Evolutionary conservation across 805 yeast species (phyloP), one percentile per base, ranked within the genome.

Genomic region (Ogataea parapolymorpha): DNA sequence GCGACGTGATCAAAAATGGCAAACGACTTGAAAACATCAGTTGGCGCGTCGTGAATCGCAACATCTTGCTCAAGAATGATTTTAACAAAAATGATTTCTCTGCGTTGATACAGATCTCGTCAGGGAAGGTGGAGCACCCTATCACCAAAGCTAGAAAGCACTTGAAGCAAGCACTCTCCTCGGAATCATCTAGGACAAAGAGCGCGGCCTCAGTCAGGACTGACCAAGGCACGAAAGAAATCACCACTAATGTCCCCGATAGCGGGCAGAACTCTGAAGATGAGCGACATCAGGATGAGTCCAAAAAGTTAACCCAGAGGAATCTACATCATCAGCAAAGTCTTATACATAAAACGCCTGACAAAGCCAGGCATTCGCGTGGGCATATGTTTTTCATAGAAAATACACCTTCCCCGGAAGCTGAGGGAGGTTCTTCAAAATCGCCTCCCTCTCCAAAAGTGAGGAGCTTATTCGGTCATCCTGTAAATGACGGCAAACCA

Each of bases 41-140:
- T 35, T 63, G 67, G 68, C 48, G 70, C 25, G 58, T 62, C 15
- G 61, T 63, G 12, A 65, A 65, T 38, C 51, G 61, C 27, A 56
- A 56, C 25, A 38, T 65, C 12, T 44, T 62, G 3, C 33, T 55
- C 27, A 49, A 56, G 9, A 50, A 48, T 15, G 48, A 45, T 12
- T 46, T 61, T 29, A 42, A 52, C 36, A 32, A 43, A 18, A 49
- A 51, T 25, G 66, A 62, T 32, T 58, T 62, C 25, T 48, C 57
- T 14, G 51, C 65, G 6, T 45, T 59, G 30, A 49, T 58, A 13
- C 39, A 52, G 20, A 62, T 62, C 6, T 56, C 68, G 10, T 43
- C 51, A 5, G 45, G 45, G 3, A 24, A 41, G 32, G 14, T 27
- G n/a, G 47, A 43, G 11, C 26, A 34, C 5, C 31, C 39, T 12